Evolutionary conservation across 2,329 filamentous ascomycete genomes (phyloP), one percentile per base, ranked within the genome.

Genomic region (Diaporthe sp.): DNA sequence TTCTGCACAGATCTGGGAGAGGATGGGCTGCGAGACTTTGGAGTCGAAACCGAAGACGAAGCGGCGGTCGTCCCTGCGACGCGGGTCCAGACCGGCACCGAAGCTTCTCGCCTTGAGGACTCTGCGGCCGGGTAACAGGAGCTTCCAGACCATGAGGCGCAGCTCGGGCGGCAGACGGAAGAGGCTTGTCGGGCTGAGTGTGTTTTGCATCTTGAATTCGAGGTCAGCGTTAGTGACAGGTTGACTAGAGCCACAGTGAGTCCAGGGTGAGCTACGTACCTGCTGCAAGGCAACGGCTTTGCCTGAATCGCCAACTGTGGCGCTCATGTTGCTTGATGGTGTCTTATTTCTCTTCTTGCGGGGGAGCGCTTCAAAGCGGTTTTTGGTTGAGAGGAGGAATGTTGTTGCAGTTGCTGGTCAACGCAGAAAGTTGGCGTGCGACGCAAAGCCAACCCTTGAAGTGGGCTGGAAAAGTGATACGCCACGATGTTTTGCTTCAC

Each of bases 151-250:
- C 15, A 55, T 25, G 4, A 39, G 49, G 15, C 65, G 34, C 15
- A 70, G 65, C 65, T 70, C 34, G 19, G 49, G n/a, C 8, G 65
- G 49, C n/a, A 70, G 31, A 42, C 34, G n/a, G 49, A 55, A 70
- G 4, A 70, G 65, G n/a, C 49, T 42, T 28, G n/a, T 55, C 10
- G n/a, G 9, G 13, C 49, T 9, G 19, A 17, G 6, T 31, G 34
- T 19, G n/a, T 55, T 22, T 55, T 55, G 31, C n/a, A 42, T 42
- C 65, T 70, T 10, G 10, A 19, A 19, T 39, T 17, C 10, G 31
- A 31, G n/a, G 65, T 55, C n/a, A 55, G 49, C 8, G 34, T 9
- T n/a, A n/a, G 9, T 1, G n/a, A 10, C 22, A 31, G n/a, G 2
- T 25, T 19, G 19, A 22, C 3, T 39, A 9, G 34, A 13, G 28